Conservation (phyloP, 2,329 filamentous ascomycete species). For the Xylaria digitata region DNA sequence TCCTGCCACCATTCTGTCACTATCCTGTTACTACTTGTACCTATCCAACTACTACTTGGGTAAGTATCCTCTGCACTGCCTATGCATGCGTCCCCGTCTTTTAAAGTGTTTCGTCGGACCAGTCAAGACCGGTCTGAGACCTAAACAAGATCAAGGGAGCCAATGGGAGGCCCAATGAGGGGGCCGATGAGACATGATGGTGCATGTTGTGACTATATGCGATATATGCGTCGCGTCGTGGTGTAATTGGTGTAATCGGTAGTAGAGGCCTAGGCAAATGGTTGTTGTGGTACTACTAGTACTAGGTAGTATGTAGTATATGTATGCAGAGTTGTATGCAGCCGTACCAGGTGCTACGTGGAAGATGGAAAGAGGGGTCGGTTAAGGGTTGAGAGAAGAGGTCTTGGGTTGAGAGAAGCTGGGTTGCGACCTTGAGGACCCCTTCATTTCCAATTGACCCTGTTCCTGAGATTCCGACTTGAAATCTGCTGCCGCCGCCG, state of each 20-base stretch:
- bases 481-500: too few relatives aligned
- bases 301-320: not conserved
- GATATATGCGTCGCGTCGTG: too few relatives aligned
- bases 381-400: not conserved
- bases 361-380: constrained; percentile 9
- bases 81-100: constrained; percentile 29
- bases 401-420: too few relatives aligned
- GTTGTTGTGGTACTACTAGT: too few relatives aligned
- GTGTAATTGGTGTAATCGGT: not conserved
- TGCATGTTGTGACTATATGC: constrained; percentile 19
- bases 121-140: constrained; percentile 28
- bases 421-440: too few relatives aligned
- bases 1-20: too few relatives aligned
- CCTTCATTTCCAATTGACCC: too few relatives aligned
- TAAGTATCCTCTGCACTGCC: too few relatives aligned
- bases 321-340: constrained; percentile 7
- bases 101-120: constrained; percentile 28
- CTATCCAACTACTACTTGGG: constrained; percentile 4
- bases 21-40: too few relatives aligned
- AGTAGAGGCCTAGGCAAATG: too few relatives aligned
- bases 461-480: too few relatives aligned
- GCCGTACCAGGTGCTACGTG: constrained; percentile 25
- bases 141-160: constrained; percentile 19
- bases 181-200: constrained; percentile 29
- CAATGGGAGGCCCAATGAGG: constrained; percentile 22